Base-by-base conservation (phyloP, 1,139 yeast species). In the Scheffersomyces quercinus region DNA sequence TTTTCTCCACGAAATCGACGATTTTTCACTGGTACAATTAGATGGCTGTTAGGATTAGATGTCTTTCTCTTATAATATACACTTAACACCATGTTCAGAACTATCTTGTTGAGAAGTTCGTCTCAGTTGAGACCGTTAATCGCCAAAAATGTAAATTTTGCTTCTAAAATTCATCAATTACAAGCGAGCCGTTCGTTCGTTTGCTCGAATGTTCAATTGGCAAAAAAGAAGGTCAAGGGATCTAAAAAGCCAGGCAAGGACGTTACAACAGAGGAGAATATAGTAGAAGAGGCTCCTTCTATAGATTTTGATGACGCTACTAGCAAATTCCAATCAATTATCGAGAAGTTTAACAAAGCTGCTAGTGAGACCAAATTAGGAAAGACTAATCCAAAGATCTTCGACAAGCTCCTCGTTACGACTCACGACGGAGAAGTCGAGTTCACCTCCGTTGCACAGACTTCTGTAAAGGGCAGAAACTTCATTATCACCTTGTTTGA, bases 401-500 rank as follows among this genome's bases (percentile, higher is more conserved):
- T 89, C 55, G 87, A 87, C 60, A 64, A 75, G 12, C 64, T 89
- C 48, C 64, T 63, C 37, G 77, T 90, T 9, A 67, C 70, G n/a
- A 60, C 78, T n/a, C 73, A 71, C 20, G 77, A 78, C 39, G 68
- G 68, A 26, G 73, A 73, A 32, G 67, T 64, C 5, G 74, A 73
- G 6, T 85, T 85, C 58, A 75, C 79, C 4, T 73, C 82, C 7
- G 65, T 90, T 29, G 97, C 97, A 0, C 87, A 88, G 48, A 83
- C 95, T 6, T 75, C 88, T 0, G 58, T 83, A 41, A 86, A 88
- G 55, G 77, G 80, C 44, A 75, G 88, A 55, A 75, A 82, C 46
- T 72, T 87, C 40, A 68, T 81, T 38, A 77, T 91, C 28, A 89
- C 96, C 0, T 93, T 90, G 2, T 91, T 85, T 62, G 97, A 90